These are phyloP conservation scores for Aspergillus udagawae DNA, from an alignment of 2,329 filamentous ascomycete genomes.

Conservation along the genomic window DNA sequence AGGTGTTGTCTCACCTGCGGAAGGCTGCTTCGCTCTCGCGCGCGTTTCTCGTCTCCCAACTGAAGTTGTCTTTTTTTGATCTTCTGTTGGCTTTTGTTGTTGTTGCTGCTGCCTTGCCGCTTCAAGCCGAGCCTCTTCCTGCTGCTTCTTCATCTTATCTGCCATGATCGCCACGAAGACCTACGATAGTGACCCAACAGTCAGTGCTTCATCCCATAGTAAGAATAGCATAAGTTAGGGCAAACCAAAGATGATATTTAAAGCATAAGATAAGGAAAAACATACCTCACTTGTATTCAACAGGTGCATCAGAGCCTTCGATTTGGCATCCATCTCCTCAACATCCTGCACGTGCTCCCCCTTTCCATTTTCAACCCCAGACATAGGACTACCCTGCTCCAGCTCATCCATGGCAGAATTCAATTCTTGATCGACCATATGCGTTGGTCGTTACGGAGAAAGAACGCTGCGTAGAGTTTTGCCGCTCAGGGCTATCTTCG, in stretches of 20 bases:
- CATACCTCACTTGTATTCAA: slow-evolving; percentile 44
- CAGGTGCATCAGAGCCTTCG: slow-evolving; percentile 43
- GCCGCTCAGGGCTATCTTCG: slow-evolving; percentile 19
- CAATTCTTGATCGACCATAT: slow-evolving; percentile 12
- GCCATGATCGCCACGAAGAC: slow-evolving; percentile 49
- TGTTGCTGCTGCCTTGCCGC: slow-evolving; percentile 27
- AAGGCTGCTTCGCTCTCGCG: slow-evolving; percentile 21
- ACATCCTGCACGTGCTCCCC: slow-evolving; percentile 19
- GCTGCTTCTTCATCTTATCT: slow-evolving; percentile 47
- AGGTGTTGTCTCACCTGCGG: slow-evolving; percentile 9
- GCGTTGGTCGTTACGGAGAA: slow-evolving; percentile 23
- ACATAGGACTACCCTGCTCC: not conserved
- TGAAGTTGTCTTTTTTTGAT: slow-evolving; percentile 23
- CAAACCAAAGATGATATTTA: slow-evolving; percentile 3
- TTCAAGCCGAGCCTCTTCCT: slow-evolving; percentile 39
- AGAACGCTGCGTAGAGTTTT: slow-evolving; percentile 29
- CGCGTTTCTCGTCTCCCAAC: slow-evolving; percentile 30
- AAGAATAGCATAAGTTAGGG: not conserved
- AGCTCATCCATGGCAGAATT: not conserved
- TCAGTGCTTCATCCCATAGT: not conserved
- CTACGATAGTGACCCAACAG: slow-evolving; percentile 18
- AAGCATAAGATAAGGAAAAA: not conserved
- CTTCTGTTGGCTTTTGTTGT: slow-evolving; percentile 21
- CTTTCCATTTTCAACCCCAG: slow-evolving; percentile 7
- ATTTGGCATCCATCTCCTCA: slow-evolving; percentile 42